Conservation (phyloP, 805 yeast species). For the Monosporozyma yasuniensis region DNA sequence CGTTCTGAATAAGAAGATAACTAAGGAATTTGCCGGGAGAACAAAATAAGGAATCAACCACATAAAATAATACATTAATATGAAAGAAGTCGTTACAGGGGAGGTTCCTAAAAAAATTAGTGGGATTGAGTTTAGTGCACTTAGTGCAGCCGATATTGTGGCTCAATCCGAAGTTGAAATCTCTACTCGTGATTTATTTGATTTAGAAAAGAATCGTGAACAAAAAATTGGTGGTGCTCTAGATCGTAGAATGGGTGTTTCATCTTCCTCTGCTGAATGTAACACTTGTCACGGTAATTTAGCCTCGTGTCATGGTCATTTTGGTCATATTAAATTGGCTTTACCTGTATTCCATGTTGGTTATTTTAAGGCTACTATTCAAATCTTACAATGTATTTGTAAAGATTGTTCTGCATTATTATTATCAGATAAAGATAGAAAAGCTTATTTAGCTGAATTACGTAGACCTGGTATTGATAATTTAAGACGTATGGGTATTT, state of each 20-base stretch:
- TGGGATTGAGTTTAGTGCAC: constrained; percentile 86
- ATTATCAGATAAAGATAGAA: constrained; percentile 61
- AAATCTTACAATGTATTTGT: constrained; percentile 83
- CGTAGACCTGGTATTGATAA: constrained; percentile 86
- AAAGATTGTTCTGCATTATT: constrained; percentile 76
- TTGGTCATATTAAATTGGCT: constrained; percentile 89
- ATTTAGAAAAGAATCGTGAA: constrained; percentile 79
- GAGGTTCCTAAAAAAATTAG: constrained; percentile 83
- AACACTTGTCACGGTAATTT: constrained; percentile 83
- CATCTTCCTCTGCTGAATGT: constrained; percentile 79
- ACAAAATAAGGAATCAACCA: not conserved
- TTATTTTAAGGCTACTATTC: constrained; percentile 83
- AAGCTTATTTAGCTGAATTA: constrained; percentile 65
- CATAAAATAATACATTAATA: too few species aligned
- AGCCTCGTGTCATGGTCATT: constrained; percentile 96
- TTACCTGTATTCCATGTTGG: constrained; percentile 97
- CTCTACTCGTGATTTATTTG: constrained; percentile 82
- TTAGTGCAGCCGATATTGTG: constrained; percentile 83
- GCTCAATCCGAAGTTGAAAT: constrained; percentile 94
- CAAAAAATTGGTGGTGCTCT: constrained; percentile 81
- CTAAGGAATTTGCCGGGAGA: too few species aligned
- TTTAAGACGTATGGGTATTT: constrained; percentile 79
- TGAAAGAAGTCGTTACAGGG: constrained; percentile 45
- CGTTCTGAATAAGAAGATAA: too few species aligned
- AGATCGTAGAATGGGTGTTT: constrained; percentile 89